Base-by-base conservation (phyloP, 2,329 filamentous ascomycete species). In the Claviceps arundinis region DNA sequence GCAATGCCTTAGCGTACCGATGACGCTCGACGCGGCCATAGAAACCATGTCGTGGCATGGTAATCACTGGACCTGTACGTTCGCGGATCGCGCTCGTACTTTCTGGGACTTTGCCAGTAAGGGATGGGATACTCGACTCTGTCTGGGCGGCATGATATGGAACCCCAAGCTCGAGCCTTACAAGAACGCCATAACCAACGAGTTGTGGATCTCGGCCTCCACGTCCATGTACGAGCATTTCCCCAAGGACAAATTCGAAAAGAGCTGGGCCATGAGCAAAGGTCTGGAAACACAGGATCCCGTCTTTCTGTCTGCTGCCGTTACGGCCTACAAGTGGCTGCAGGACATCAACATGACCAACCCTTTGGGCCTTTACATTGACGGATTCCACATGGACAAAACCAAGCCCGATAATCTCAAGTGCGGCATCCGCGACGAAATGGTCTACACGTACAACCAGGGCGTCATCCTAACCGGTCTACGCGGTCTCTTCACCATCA, bases 401-500 rank as follows among this genome's bases (percentile, higher is more conserved):
- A 69, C 71, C 6, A 75, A 76, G 54, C 75, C 74, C 26, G 80
- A 82, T 48, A 89, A 86, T 52, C 82, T 79, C 0, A 75, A 80
- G 56, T 96, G 91, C 65, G 87, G 96, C 63, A 66, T 79, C 48
- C 80, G 89, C 48, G 87, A 95, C 65, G 81, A 90, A 59, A 91
- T 89, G 82, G 85, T 95, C 8, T 95, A 90, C 67, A 94, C 89
- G 0, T 96, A 97, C 71, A 97, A 97, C 68, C 91, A 97, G 67
- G 91, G 90, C 22, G 89, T 96, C 4, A 62, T 97, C 1, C 77
- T 96, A 22, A 89, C 87, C 4, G 90, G 89, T 13, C 79, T 89
- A 52, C 80, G 87, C 37, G 86, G 84, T 1, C 74, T 96, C 0
- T 96, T 86, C 80, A 77, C 87, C 56, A 82, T 81, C 14, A 95